Evolutionary conservation across 352 stramenopile genomes (phyloP).

Genomic region (Globisporangium spinosum): DNA sequence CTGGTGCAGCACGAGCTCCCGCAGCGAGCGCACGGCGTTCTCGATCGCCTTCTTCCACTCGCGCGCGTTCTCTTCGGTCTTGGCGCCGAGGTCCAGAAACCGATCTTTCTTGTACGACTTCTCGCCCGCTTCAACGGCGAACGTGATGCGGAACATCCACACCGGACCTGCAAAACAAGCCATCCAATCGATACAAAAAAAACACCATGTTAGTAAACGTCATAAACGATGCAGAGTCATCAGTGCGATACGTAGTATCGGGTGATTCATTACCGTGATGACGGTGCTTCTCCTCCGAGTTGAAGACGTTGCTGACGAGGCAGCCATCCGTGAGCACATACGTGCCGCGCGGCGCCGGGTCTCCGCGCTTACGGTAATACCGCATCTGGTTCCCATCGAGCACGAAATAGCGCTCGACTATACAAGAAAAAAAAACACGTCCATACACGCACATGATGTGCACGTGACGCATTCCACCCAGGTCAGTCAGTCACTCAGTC

Average conservation of each 20-base stretch:
- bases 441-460: too few relatives aligned
- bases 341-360: slow-evolving; percentile 74
- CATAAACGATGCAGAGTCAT: not conserved
- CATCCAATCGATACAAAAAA: not conserved
- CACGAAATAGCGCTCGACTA: slow-evolving; percentile 86
- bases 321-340: slow-evolving; percentile 85
- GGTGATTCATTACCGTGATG: slow-evolving; percentile 48
- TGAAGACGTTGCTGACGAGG: slow-evolving; percentile 75
- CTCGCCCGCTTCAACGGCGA: slow-evolving; percentile 64
- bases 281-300: slow-evolving; percentile 87
- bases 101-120: slow-evolving; percentile 89
- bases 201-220: not conserved
- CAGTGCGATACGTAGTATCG: not conserved
- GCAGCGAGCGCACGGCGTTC: slow-evolving; percentile 70
- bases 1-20: slow-evolving; percentile 70
- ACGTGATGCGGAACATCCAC: slow-evolving; percentile 90
- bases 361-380: slow-evolving; percentile 85
- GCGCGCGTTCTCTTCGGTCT: slow-evolving; percentile 77
- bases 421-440: not conserved
- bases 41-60: slow-evolving; percentile 83
- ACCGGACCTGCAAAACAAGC: slow-evolving; percentile 35
- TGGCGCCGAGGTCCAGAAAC: slow-evolving; percentile 82
- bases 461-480: not conserved
- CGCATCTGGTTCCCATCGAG: slow-evolving; percentile 83
- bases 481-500: not conserved